Evolutionary conservation across 2,329 filamentous ascomycete genomes (phyloP), one percentile per base, ranked within the genome.

Genomic region (Lecanosticta acicola): DNA sequence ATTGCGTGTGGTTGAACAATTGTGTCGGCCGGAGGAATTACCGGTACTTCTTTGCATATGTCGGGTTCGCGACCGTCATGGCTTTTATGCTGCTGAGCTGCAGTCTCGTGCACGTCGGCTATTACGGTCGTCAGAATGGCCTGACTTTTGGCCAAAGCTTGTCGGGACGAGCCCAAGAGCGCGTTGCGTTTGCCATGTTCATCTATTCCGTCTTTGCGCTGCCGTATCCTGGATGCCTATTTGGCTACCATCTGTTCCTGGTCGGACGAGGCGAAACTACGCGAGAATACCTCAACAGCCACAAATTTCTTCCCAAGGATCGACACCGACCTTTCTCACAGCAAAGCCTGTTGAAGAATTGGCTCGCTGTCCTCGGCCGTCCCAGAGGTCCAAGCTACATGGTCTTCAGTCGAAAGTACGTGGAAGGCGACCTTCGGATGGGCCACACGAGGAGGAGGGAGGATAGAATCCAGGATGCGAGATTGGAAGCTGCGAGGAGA

Each of bases 1-100:
- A 98, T 68, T 98, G 93, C 62, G 90, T 97, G 13, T 98, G 93
- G 93, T 79, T 98, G 53, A 98, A 98, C 71, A 98, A 98, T 66
- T 98, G 93, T 59, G 85, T 98, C 40, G 93, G 93, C 35, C 84
- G 91, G 55, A 87, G 93, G 59, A 98, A 98, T 70, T 98, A 98
- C 70, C 87, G 93, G 53, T 97, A 91, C 68, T 98, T 98, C 69
- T 96, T 97, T 66, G 79, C 85, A 9, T 98, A 96, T 67, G 83
- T 98, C 54, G 81, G 80, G 43, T 81, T 84, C 11, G 81, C 80
- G n/a, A 88, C 87, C 0, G 56, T 96, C 26, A 75, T 96, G 14
- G 78, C 83, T 0, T 62, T 89, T 13, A 91, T 86, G 59, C 76
- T 97, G 37, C 72, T 93, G 21, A 87, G 76, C 16, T 83, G 85